phyloP scores from a whole-genome alignment of 2,329 filamentous ascomycete genomes.

The Arachnomyces sp. region DNA sequence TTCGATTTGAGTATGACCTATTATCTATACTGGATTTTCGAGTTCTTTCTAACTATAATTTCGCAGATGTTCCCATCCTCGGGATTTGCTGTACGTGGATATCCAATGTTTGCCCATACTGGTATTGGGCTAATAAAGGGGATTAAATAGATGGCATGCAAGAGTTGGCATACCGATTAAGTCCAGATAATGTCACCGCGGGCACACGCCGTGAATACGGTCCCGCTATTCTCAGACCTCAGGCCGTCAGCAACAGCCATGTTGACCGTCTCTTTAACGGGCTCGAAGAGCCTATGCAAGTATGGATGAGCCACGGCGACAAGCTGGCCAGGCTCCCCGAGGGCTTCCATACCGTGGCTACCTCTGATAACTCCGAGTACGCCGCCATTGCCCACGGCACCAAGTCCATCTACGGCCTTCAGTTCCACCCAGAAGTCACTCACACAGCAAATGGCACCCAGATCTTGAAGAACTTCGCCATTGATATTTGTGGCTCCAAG shows the following conservation, averaged over 20 bases:
- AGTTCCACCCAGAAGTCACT: conserved; percentile 83
- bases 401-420: conserved; percentile 70
- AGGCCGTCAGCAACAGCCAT: conserved; percentile 48
- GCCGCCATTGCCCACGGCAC: conserved; percentile 61
- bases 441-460: conserved; percentile 62
- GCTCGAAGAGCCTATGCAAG: conserved; percentile 59
- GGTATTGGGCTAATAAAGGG: conserved; percentile 47
- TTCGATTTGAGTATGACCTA: too few relatives aligned
- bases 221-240: conserved; percentile 56
- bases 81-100: conserved; percentile 59
- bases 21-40: background rate
- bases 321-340: conserved; percentile 69
- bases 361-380: conserved; percentile 65
- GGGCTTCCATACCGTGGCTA: conserved; percentile 65
- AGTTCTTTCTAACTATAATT: conserved; percentile 66
- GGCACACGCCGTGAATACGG: conserved; percentile 65
- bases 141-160: conserved; percentile 57
- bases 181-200: conserved; percentile 57
- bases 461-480: conserved; percentile 72
- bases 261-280: conserved; percentile 73
- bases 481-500: conserved; percentile 69
- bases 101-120: conserved; percentile 54
- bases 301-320: conserved; percentile 86
- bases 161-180: conserved; percentile 64
- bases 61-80: conserved; percentile 52